Evolutionary conservation across 202 grass and related monocot species (phyloP).

Genomic region (Tripidium arundinaceum): DNA sequence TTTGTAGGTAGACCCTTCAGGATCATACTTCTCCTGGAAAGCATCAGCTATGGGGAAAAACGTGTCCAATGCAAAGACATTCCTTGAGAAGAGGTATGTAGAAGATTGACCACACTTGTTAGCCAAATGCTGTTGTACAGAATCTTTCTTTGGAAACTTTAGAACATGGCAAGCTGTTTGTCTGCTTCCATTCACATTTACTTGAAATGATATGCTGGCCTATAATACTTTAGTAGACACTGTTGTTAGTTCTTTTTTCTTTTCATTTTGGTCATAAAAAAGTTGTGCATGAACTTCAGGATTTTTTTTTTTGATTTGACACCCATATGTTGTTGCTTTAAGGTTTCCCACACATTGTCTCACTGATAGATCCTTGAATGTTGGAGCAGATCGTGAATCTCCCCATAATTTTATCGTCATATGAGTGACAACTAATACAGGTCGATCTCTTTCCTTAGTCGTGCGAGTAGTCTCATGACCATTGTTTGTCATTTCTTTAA

Average conservation of each 20-base stretch:
- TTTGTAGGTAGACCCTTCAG: slow-evolving; percentile 85
- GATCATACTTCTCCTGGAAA: slow-evolving; percentile 99
- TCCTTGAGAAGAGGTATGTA: slow-evolving; percentile 90
- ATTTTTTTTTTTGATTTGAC: not conserved
- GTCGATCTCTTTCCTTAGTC: not conserved
- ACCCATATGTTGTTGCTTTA: too few species aligned
- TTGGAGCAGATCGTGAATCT: not conserved
- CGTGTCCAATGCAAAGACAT: slow-evolving; percentile 95
- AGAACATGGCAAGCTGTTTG: not conserved
- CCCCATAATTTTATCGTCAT: not conserved
- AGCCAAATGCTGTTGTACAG: not conserved
- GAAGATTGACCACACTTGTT: not conserved
- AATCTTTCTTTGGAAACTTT: not conserved
- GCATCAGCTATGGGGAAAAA: slow-evolving; percentile 99
- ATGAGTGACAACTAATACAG: not conserved
- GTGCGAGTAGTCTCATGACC: not conserved
- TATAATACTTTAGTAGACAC: not conserved
- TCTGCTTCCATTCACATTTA: not conserved
- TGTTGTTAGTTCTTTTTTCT: not conserved
- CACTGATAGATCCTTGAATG: not conserved
- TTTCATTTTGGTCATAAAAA: slow-evolving; percentile 7
- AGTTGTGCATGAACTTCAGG: not conserved
- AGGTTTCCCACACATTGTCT: not conserved
- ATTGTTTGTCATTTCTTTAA: slow-evolving; percentile 16
- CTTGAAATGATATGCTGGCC: not conserved